These are phyloP conservation scores for Yarrowia porcina DNA, from an alignment of 805 yeast species.

Conservation along the genomic window DNA sequence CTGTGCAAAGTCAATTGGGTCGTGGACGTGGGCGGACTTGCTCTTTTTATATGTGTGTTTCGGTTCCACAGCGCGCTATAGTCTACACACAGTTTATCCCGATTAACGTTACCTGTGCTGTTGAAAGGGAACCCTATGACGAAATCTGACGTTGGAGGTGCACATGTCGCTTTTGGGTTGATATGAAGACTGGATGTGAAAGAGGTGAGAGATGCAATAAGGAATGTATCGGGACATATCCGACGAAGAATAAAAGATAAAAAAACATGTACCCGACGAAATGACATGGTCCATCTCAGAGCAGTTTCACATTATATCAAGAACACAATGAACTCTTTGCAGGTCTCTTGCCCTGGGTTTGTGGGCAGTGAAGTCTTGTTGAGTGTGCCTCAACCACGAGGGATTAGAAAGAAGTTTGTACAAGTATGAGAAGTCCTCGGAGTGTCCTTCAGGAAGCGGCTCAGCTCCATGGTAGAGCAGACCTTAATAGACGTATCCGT, in stretches of 20 bases:
- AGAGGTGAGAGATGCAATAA: neutral
- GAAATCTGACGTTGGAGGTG: constrained; percentile 18
- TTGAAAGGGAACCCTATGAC: constrained; percentile 8
- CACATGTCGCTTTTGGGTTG: constrained; percentile 7
- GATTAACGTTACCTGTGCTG: neutral
- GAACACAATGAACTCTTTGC: too few species aligned
- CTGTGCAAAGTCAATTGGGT: neutral
- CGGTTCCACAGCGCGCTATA: neutral
- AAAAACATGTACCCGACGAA: too few species aligned
- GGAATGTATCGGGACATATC: too few species aligned
- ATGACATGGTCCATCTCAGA: neutral
- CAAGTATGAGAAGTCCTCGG: too few species aligned
- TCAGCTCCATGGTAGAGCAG: neutral
- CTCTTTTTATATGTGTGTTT: neutral
- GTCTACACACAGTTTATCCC: neutral
- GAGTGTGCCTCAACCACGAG: neutral
- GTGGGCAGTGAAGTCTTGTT: neutral
- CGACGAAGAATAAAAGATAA: too few species aligned
- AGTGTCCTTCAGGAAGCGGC: too few species aligned
- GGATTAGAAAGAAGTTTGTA: neutral
- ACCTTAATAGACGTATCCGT: too few species aligned
- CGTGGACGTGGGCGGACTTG: neutral
- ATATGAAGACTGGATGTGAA: neutral
- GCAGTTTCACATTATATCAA: too few species aligned
- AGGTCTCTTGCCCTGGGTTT: too few species aligned